phyloP scores from a whole-genome alignment of 2,329 filamentous ascomycete species.

The Arthroderma uncinatum region DNA sequence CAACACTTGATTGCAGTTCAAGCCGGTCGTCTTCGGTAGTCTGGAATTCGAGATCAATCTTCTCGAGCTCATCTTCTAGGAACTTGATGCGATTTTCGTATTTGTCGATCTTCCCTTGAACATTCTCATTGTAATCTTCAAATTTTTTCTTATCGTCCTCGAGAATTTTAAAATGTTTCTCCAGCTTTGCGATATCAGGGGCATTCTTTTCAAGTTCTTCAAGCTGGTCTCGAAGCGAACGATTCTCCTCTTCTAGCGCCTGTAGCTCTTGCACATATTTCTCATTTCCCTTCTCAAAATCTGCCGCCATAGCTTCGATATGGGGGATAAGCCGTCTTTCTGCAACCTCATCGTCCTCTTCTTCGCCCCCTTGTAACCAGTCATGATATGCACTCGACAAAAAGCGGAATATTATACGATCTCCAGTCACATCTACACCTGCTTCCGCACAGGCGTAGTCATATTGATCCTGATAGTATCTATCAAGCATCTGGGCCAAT shows the following conservation, averaged over 20 bases:
- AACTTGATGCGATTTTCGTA: conserved; percentile 71
- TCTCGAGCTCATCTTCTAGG: conserved; percentile 76
- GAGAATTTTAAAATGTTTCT: conserved; percentile 83
- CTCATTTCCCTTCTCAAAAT: conserved; percentile 75
- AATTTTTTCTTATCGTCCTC: conserved; percentile 93
- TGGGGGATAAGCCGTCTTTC: conserved; percentile 71
- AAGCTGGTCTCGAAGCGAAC: conserved; percentile 70
- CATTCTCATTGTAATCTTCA: conserved; percentile 80
- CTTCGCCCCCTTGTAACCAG: conserved; percentile 86
- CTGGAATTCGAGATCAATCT: conserved; percentile 60
- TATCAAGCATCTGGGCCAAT: conserved; percentile 82
- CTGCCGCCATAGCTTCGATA: conserved; percentile 72
- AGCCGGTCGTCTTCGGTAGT: conserved; percentile 74
- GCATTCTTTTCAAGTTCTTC: conserved; percentile 79
- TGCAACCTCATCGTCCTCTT: conserved; percentile 73
- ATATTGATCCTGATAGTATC: conserved; percentile 66
- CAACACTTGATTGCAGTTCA: conserved; percentile 71
- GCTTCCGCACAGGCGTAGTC: conserved; percentile 82
- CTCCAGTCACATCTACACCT: conserved; percentile 75
- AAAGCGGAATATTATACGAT: conserved; percentile 91
- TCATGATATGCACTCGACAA: conserved; percentile 81
- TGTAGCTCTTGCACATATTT: conserved; percentile 76
- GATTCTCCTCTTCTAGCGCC: conserved; percentile 75
- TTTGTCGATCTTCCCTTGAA: conserved; percentile 76
- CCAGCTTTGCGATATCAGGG: conserved; percentile 69